Percentiles rank a stretch among this genome's conserved stretches.
phyloP scores from a whole-genome alignment of 108 stramenopile species.

The Aureococcus anophagefferens region DNA sequence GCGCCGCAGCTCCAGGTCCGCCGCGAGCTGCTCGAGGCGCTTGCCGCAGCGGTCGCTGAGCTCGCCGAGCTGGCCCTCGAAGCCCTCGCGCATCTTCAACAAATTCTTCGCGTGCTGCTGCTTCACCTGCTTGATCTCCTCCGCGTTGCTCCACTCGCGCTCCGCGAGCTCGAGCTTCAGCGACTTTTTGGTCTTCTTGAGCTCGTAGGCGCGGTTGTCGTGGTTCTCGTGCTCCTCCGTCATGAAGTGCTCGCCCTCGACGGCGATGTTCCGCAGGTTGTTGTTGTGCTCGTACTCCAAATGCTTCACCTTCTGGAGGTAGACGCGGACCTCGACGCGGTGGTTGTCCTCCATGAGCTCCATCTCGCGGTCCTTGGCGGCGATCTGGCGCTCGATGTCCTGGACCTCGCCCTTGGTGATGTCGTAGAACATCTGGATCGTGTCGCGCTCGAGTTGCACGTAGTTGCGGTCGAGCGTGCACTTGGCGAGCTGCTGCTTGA shows the following conservation, averaged over 20 bases:
- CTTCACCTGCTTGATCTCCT: constrained; percentile 31
- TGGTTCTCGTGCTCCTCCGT: constrained; percentile 28
- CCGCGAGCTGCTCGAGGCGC: constrained; percentile 17
- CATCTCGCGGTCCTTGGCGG: constrained; percentile 56
- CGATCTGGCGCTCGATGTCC: constrained; percentile 37
- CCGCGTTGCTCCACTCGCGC: constrained; percentile 19
- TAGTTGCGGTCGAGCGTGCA: constrained; percentile 49
- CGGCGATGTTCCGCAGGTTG: constrained; percentile 34
- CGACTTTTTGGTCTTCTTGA: constrained; percentile 27
- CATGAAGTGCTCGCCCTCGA: constrained; percentile 18
- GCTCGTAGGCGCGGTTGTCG: constrained; percentile 18
- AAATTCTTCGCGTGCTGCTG: constrained; percentile 39
- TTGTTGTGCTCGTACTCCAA: constrained; percentile 63
- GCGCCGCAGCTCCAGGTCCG: constrained; percentile 25
- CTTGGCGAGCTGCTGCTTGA: constrained; percentile 47
- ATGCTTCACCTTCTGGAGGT: constrained; percentile 59
- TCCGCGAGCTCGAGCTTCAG: constrained; percentile 34
- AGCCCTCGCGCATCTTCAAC: constrained; percentile 35
- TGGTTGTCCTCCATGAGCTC: constrained; percentile 49
- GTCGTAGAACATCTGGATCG: constrained; percentile 55
- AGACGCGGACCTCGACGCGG: constrained; percentile 51
- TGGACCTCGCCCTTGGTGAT: constrained; percentile 42
- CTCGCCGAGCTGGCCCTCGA: constrained; percentile 32
- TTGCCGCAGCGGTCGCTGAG: constrained; percentile 32
- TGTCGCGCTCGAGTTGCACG: constrained; percentile 55